Conservation (phyloP, 441 rosid species). For the Erysimum cheiri region DNA sequence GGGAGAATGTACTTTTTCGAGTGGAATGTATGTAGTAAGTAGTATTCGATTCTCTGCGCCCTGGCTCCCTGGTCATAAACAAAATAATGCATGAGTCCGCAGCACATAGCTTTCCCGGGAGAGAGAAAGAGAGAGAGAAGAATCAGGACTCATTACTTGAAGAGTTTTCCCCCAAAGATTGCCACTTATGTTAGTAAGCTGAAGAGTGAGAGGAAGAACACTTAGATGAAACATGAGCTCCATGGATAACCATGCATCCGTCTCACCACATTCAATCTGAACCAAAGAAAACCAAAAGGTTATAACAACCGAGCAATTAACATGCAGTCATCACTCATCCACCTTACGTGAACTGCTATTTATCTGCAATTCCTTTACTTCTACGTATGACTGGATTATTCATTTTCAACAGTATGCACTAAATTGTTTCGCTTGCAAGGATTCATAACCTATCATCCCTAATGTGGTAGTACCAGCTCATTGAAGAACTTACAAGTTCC, state of each 20-base stretch:
- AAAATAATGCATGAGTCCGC: conserved; percentile 27
- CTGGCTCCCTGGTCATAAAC: conserved; percentile 83
- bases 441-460: conserved; percentile 23
- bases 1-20: conserved; percentile 92
- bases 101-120: neutral
- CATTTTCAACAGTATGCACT: neutral
- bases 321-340: conserved; percentile 29
- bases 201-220: conserved; percentile 96
- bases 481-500: conserved; percentile 77
- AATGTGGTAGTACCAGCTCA: conserved; percentile 6
- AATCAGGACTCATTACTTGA: conserved; percentile 64
- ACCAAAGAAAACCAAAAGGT: conserved; percentile 41
- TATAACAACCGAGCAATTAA: conserved; percentile 23
- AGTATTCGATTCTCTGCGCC: conserved; percentile 96
- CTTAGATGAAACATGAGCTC: conserved; percentile 98
- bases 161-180: conserved; percentile 99
- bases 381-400: conserved; percentile 18
- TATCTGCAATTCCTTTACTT: conserved; percentile 22
- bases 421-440: conserved; percentile 11
- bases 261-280: conserved; percentile 96
- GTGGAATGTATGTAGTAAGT: conserved; percentile 90
- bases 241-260: conserved; percentile 99
- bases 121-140: conserved; percentile 16
- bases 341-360: conserved; percentile 24
- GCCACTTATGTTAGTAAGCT: conserved; percentile 96